A percentile compares a stretch with the other conserved stretches of the same genome.
These are phyloP conservation scores for Nicotiana otophora DNA, from an alignment of 257 asterid species.

Conservation along the genomic window DNA sequence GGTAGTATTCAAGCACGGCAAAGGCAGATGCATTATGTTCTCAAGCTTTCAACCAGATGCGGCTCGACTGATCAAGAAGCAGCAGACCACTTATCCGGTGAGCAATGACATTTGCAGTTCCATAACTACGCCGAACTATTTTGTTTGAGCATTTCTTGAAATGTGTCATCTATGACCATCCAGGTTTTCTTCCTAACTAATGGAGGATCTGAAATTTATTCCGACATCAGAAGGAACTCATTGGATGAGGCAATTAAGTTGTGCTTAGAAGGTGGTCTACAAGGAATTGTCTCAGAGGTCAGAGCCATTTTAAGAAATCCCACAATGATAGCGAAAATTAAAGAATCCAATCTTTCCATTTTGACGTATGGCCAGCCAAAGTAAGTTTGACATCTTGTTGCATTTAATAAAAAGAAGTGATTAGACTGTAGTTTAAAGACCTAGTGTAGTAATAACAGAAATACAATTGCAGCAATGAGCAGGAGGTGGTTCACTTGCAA, in stretches of 20 bases:
- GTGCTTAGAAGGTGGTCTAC: constrained; percentile 20
- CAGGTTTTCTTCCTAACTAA: constrained; percentile 33
- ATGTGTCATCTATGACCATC: not conserved
- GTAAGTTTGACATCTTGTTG: constrained; percentile 14
- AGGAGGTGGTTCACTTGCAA: constrained; percentile 23
- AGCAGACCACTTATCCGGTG: constrained; percentile 25
- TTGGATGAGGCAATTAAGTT: constrained; percentile 24
- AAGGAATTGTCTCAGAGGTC: constrained; percentile 28
- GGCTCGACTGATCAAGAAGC: constrained; percentile 13
- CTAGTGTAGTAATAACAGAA: not conserved
- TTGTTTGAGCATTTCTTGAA: not conserved
- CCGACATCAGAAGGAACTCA: constrained; percentile 27
- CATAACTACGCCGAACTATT: not conserved
- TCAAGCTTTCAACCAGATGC: constrained; percentile 29
- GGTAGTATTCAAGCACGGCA: constrained; percentile 19
- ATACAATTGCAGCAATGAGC: constrained; percentile 12
- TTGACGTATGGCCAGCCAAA: constrained; percentile 28
- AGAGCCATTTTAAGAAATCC: constrained; percentile 31
- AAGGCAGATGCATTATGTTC: constrained; percentile 18
- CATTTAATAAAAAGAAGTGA: not conserved
- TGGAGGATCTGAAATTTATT: constrained; percentile 25
- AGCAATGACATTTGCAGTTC: not conserved
- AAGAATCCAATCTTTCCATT: constrained; percentile 27
- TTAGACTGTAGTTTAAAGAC: not conserved
- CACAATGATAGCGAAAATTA: constrained; percentile 13